These are phyloP conservation scores for Podospora fimiseda DNA, from an alignment of 495 filamentous ascomycete species.

Conservation along the genomic window DNA sequence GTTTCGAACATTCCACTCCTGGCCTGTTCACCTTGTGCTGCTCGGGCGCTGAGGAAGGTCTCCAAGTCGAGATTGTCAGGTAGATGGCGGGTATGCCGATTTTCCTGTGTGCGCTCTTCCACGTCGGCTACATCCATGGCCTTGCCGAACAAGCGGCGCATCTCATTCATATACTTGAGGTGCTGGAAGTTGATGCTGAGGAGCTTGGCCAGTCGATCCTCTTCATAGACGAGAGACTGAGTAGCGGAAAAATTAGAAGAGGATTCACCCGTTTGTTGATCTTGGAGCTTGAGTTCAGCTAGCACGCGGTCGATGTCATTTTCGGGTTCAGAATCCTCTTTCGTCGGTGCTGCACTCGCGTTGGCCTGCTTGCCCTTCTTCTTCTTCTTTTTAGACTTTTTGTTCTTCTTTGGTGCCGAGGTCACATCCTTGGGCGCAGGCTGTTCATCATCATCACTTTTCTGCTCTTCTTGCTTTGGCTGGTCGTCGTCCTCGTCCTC, in stretches of 20 bases:
- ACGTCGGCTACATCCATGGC: constrained; percentile 59
- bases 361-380: constrained; percentile 43
- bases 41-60: constrained; percentile 53
- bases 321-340: constrained; percentile 29
- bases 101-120: constrained; percentile 44
- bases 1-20: constrained; percentile 50
- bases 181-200: constrained; percentile 69
- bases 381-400: constrained; percentile 56
- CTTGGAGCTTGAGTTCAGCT: constrained; percentile 50
- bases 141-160: constrained; percentile 86
- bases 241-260: constrained; percentile 7
- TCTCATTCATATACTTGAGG: constrained; percentile 85
- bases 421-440: too few relatives aligned
- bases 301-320: constrained; percentile 86
- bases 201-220: constrained; percentile 45
- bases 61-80: constrained; percentile 60
- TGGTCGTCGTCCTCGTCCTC: constrained; percentile 37
- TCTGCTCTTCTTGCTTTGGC: constrained; percentile 9
- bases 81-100: constrained; percentile 40
- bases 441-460: too few relatives aligned
- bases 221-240: background rate
- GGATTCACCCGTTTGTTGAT: constrained; percentile 4
- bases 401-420: constrained; percentile 45
- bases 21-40: constrained; percentile 38
- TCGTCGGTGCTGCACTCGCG: constrained; percentile 8